Evolutionary conservation across 495 filamentous ascomycete species (phyloP), one percentile per base, ranked within the genome.

Genomic region (Achaetomiella virescens): DNA sequence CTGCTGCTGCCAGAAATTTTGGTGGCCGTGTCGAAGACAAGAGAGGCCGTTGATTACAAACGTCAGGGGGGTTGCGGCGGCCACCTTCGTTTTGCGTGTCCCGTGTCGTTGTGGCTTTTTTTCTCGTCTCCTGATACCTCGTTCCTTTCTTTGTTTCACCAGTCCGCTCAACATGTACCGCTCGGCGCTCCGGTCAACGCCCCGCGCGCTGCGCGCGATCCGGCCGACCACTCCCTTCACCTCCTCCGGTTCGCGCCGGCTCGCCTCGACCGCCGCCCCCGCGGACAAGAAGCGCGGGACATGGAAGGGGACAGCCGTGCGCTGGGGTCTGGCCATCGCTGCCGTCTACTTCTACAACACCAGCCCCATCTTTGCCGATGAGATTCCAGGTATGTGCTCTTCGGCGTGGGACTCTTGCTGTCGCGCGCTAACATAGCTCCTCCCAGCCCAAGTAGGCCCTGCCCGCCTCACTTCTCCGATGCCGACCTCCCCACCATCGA

Each of bases 291-390:
- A 84, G 71, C 87, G 84, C 71, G 79, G 89, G 66, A 86, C 83
- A 64, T 96, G 88, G 90, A 97, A 89, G 79, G 88, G 81, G 62
- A 78, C 81, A n/a, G 77, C 74, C 8, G 62, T 77, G 54, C 79
- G 91, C 70, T 84, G 89, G 79, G 89, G 84, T 51, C 61, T 93
- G 43, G 91, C 89, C n/a, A 74, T 70, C 47, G 90, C 76, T 21
- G 81, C 82, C n/a, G 68, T 96, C 31, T 98, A 97, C 75, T 96
- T 84, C 67, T 98, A 97, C 70, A 91, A 90, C 72, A 97, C 90
- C 38, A 91, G 84, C 68, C 80, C 80, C 58, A 76, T 87, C 36
- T 97, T 98, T 70, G 87, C 91, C 12, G 85, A 97, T 66, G 83
- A 91, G 71, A 82, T 86, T 31, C 72, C 79, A 51, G 81, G 92